Base-by-base conservation (phyloP, 2,329 filamentous ascomycete species). In the Cladosporium austrohemisphaericum region DNA sequence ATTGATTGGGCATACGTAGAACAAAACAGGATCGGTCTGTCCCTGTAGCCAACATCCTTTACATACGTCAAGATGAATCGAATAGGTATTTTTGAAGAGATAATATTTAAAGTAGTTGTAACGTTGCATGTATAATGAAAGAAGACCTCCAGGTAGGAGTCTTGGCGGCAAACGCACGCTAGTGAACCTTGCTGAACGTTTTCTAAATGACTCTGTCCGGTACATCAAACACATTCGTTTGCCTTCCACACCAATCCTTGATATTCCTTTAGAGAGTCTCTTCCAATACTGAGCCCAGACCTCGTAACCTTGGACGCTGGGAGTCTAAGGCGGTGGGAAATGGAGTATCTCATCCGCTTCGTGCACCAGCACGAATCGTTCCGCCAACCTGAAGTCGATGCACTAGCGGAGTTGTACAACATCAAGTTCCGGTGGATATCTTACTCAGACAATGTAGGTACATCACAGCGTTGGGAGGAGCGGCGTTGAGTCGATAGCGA, bases 361-460 rank as follows among this genome's bases (percentile, higher is more conserved):
- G 86, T 85, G 36, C 93, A 97, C 69, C 76, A 80, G 51, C 91
- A 97, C 67, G 89, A 96, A 72, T 85, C 81, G n/a, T 98, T 98
- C 66, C 85, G 92, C 31, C 76, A 83, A 49, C 81, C 91, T 3
- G 93, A 98, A 68, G 79, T 95, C 11, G 74, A 92, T 62, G 84
- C 93, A 19, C 74, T 98, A 16, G 90, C 89, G 3, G 72, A 81
- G 8, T 66, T 92, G 4, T 79, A 83, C 49, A 76, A 76, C 8
- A 73, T 93, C 28, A 69, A 84, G 19, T 65, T 96, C 45, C 77
- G 87, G 57, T 77, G 96, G 52, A 59, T 92, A n/a, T 79, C 76
- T 6, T 96, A 97, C 67, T 78, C 78, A 53, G 72, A 83, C 54
- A 77, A 83, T 68, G 90, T 94, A 78, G 67, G 84, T 64, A n/a